Base-by-base conservation (phyloP, 768 basidiomycete genomes). In the Trametes cubensis region DNA sequence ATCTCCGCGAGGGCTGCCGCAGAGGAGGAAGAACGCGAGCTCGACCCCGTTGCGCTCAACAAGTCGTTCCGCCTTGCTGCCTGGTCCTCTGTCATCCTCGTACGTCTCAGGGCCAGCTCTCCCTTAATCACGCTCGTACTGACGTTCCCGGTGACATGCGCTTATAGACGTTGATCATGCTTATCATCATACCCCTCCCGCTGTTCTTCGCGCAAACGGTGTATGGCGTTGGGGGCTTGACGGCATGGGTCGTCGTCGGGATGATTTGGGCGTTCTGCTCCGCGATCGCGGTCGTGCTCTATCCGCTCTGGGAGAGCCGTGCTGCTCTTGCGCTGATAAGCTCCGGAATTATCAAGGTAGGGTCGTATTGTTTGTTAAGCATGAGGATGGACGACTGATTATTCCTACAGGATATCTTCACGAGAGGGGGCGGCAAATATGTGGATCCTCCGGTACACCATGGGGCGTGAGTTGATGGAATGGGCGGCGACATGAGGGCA, bases 191-290 rank as follows among this genome's bases (percentile, higher is more conserved):
- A 55, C 95, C 94, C 0, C 74, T 97, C 1, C 94, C 94, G 2
- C 79, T 95, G 8, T 96, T 96, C 80, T 91, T 90, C 71, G 87
- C 92, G 0, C 81, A 83, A 44, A 88, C 90, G 30, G 76, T 94
- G 23, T 94, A 85, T 63, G 80, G 82, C 23, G 78, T 83, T 42
- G 66, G 74, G 11, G 90, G 89, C 6, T 79, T 93, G 60, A 83
- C 85, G 0, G 88, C 83, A 0, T 97, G 94, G 94, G 88, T 96
- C 8, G 75, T 83, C 45, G 77, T 95, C 58, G 89, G 90, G 2
- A 87, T 97, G 61, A 77, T 88, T 39, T 97, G 94, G 94, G 79
- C 88, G 21, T 95, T 95, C 75, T 77, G 81, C 53, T 94, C 92
- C 1, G 79, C 86, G 4, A 80, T 88, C 62, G 77, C 84, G 7